Evolutionary conservation across 768 basidiomycete genomes (phyloP).

Genomic region (Tephrocybe sp.): DNA sequence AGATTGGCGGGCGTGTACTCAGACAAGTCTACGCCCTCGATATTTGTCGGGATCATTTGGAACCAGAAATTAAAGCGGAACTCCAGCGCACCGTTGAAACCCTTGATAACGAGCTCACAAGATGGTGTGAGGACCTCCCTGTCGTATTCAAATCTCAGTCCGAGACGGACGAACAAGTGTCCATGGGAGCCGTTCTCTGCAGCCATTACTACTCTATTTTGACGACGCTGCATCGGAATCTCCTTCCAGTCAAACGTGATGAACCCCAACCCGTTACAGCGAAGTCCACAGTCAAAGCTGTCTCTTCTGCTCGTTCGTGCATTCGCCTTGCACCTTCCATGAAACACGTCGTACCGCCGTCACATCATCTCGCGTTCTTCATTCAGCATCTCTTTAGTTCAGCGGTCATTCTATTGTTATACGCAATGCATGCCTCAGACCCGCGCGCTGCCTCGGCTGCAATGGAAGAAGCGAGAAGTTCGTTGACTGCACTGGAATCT

Average conservation of each 20-base stretch:
- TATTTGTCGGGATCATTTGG: slow-evolving; percentile 67
- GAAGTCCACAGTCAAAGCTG: slow-evolving; percentile 75
- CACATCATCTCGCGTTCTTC: slow-evolving; percentile 86
- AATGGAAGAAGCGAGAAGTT: slow-evolving; percentile 79
- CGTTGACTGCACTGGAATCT: slow-evolving; percentile 65
- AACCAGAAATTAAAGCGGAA: slow-evolving; percentile 71
- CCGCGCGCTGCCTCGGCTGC: slow-evolving; percentile 61
- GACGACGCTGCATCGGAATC: slow-evolving; percentile 85
- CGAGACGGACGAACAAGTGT: slow-evolving; percentile 74
- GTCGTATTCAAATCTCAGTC: slow-evolving; percentile 70
- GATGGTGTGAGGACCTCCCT: slow-evolving; percentile 84
- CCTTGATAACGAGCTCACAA: slow-evolving; percentile 71
- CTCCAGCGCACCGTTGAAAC: slow-evolving; percentile 77
- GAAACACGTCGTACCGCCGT: slow-evolving; percentile 78
- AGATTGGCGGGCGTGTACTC: slow-evolving; percentile 80
- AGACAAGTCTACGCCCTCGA: slow-evolving; percentile 83
- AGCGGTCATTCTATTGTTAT: slow-evolving; percentile 79
- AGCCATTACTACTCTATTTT: slow-evolving; percentile 88
- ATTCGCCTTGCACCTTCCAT: slow-evolving; percentile 83
- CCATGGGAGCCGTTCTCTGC: slow-evolving; percentile 82
- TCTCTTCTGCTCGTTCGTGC: slow-evolving; percentile 81
- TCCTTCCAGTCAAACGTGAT: slow-evolving; percentile 76
- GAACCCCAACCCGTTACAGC: slow-evolving; percentile 63
- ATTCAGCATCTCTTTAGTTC: slow-evolving; percentile 89
- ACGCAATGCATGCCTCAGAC: slow-evolving; percentile 81